Conservation (phyloP, 2,329 filamentous ascomycete species). For the Triangularia verruculosa region DNA sequence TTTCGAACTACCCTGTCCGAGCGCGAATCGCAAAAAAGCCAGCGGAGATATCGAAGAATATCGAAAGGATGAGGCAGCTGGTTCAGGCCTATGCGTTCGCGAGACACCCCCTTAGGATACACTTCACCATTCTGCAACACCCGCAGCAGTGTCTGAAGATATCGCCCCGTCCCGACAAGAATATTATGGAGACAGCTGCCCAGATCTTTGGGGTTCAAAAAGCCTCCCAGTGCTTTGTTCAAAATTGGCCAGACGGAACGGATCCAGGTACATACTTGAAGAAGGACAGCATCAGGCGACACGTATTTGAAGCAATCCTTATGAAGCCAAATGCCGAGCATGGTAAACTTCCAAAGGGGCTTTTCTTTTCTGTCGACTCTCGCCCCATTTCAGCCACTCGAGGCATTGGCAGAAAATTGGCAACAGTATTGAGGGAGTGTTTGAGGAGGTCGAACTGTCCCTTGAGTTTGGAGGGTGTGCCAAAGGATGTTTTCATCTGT, state of each 20-base stretch:
- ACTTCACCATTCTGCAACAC: constrained; percentile 55
- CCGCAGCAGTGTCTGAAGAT: constrained; percentile 49
- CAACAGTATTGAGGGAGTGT: constrained; percentile 50
- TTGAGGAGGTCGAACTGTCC: constrained; percentile 34
- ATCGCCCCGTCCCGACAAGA: constrained; percentile 53
- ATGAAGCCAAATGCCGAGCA: constrained; percentile 48
- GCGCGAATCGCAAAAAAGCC: constrained; percentile 53
- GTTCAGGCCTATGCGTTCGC: constrained; percentile 65
- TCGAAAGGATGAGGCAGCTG: constrained; percentile 57
- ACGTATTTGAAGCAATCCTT: constrained; percentile 55
- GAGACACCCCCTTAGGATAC: constrained; percentile 59
- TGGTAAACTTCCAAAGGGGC: constrained; percentile 45
- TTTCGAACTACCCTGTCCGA: constrained; percentile 61
- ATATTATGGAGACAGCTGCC: constrained; percentile 55
- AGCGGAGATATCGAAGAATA: constrained; percentile 49
- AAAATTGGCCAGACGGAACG: constrained; percentile 13
- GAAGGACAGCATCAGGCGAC: constrained; percentile 34
- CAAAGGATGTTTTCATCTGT: constrained; percentile 58
- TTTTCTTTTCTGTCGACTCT: constrained; percentile 66
- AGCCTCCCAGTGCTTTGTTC: constrained; percentile 52
- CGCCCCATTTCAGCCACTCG: constrained; percentile 57
- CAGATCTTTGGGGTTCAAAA: constrained; percentile 61
- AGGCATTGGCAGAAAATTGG: constrained; percentile 59
- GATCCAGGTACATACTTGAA: not conserved
- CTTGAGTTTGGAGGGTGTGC: constrained; percentile 2